Evolutionary conservation across 179 eudicot genomes (phyloP), one percentile per base, ranked within the genome.

Genomic region (Dionaea muscipula): DNA sequence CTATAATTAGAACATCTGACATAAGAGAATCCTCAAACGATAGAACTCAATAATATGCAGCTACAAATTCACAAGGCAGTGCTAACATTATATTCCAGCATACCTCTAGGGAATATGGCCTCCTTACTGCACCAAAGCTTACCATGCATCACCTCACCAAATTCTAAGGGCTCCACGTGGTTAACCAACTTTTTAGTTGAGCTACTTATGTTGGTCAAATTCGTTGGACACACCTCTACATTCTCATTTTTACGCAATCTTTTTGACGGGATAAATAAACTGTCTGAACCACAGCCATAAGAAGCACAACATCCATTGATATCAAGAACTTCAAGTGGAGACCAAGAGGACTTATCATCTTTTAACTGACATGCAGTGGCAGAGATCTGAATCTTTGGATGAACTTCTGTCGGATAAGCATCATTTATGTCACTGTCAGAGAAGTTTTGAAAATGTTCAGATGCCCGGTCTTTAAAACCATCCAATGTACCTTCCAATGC

Each of bases 21-120:
- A 20, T 47, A 18, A 4, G 51, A 47, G 11, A 19, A 19, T 20
- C 22, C 17, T 20, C 23, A 15, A 16, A 3, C 26, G 3, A 23
- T 47, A 17, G 15, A 56, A 17, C 22, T 18, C 9, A 26, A 44
- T 17, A 3, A 57, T 16, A 35, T 14, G 15, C 20, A 39, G 19
- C 47, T 22, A 36, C 23, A 24, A 8, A 16, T 33, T 43, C 39
- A 54, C 17, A 15, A 40, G 5, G 16, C 16, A 48, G 24, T 22
- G 23, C 31, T 21, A 36, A 45, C 26, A 47, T 19, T 21, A 28
- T n/a, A 59, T n/a, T 23, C 31, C 1, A 54, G 26, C 59, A 53
- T 53, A 81, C 83, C 86, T 70, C 62, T 65, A 20, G 81, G 83
- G 65, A 81, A 81, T 57, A 81, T 81, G 46, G 72, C 75, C 52